Evolutionary conservation across 2,329 filamentous ascomycete genomes (phyloP), one percentile per base, ranked within the genome.

Genomic region (Nemania diffusa): DNA sequence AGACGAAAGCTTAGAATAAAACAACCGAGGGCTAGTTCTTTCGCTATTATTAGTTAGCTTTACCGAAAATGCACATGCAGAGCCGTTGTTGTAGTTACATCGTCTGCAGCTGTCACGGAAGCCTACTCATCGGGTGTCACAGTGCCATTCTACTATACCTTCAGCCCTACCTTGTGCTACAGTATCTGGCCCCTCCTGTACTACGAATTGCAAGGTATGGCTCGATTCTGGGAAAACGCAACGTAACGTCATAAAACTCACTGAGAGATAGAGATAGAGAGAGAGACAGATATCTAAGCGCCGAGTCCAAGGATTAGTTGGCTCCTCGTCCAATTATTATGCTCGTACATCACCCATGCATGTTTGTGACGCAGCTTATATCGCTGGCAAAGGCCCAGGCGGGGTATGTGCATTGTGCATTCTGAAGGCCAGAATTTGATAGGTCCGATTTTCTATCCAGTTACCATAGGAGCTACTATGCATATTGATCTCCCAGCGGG

Each of bases 391-490:
- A n/a, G 27, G 13, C 6, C 46, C 8, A 9, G 22, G 17, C 46
- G 22, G 46, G 24, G 46, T 27, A 11, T 27, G 34, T 51, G 48
- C 58, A 53, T 62, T 27, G 34, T 51, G 48, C 58, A 53, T 62
- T 5, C 11, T 17, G 34, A 24, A 42, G 22, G 22, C 52, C 32
- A n/a, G 20, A 29, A 57, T 44, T 3, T 52, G 60, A 63, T 17
- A 51, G 22, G 29, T 55, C 50, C 20, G 34, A 52, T 53, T 32
- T 29, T 34, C 40, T 17, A 5, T 44, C 40, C 15, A n/a, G 40
- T 44, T 4, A 13, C 40, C 13, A n/a, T 17, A 44, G 22, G 22
- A n/a, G n/a, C 44, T 22, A 50, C 27, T 15, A 20, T 56, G 48
- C 20, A 62, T 44, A 55, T 55, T n/a, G n/a, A n/a, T n/a, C 15